Conservation (phyloP, 2,329 filamentous ascomycete genomes). For the Thelonectria discophora region DNA sequence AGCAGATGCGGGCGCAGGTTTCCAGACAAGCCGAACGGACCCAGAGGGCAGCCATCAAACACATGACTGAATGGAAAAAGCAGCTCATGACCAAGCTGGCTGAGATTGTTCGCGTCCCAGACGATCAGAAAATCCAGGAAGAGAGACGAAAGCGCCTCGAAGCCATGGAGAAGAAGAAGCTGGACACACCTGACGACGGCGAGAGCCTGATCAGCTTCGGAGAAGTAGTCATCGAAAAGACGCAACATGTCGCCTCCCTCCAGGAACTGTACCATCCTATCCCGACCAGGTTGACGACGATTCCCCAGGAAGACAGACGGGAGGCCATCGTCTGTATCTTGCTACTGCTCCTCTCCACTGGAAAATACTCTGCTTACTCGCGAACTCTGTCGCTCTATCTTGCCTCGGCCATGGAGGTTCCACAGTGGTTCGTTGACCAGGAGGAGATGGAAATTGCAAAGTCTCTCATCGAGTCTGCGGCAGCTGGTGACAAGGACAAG, state of each 20-base stretch:
- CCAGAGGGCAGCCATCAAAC: conserved; percentile 65
- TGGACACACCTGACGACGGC: conserved; percentile 48
- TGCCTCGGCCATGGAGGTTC: conserved; percentile 71
- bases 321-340: conserved; percentile 75
- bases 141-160: conserved; percentile 58
- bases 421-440: conserved; percentile 67
- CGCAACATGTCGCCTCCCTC: conserved; percentile 54
- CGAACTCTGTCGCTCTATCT: conserved; percentile 74
- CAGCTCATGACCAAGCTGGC: conserved; percentile 75
- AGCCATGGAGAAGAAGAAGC: conserved; percentile 50
- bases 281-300: conserved; percentile 62
- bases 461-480: conserved; percentile 74
- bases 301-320: conserved; percentile 66
- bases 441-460: conserved; percentile 81
- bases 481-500: conserved; percentile 51
- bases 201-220: conserved; percentile 55
- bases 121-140: conserved; percentile 57
- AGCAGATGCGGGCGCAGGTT: conserved; percentile 28
- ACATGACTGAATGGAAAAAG: conserved; percentile 82
- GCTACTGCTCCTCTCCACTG: conserved; percentile 74
- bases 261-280: conserved; percentile 64
- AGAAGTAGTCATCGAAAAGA: conserved; percentile 44
- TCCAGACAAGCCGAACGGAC: conserved; percentile 46
- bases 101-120: conserved; percentile 67
- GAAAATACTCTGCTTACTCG: conserved; percentile 79